phyloP scores from a whole-genome alignment of 371 early-diverging fungal species.

The Mucor lusitanicus region DNA sequence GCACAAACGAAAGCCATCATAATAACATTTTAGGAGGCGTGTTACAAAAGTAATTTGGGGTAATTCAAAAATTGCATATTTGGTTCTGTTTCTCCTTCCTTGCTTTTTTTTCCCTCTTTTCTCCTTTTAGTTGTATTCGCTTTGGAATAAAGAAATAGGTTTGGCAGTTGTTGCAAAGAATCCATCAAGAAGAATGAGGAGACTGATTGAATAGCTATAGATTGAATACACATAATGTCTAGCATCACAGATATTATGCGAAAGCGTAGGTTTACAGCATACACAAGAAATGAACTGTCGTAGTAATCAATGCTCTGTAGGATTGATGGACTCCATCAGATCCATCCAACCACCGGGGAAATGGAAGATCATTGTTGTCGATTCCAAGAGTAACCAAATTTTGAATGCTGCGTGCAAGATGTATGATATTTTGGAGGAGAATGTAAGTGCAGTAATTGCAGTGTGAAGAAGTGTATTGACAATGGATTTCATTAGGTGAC shows the following conservation, averaged over 20 bases:
- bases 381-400: slow-evolving; percentile 79
- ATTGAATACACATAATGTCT: slow-evolving; percentile 11
- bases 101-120: neutral
- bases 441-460: slow-evolving; percentile 65
- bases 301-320: slow-evolving; percentile 30
- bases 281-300: neutral
- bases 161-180: neutral
- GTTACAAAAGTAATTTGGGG: neutral
- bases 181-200: neutral
- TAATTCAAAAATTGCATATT: neutral
- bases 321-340: slow-evolving; percentile 69
- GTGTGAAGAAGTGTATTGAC: neutral
- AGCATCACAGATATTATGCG: slow-evolving; percentile 36
- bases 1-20: neutral
- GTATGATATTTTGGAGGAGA: slow-evolving; percentile 93
- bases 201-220: neutral
- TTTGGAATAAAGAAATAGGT: neutral
- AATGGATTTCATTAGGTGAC: slow-evolving; percentile 25
- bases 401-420: slow-evolving; percentile 87
- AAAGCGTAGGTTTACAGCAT: slow-evolving; percentile 27
- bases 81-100: neutral
- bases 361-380: slow-evolving; percentile 94
- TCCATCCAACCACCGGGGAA: slow-evolving; percentile 66
- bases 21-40: neutral
- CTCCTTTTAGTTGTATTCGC: neutral